These are phyloP conservation scores for Spergularia bocconei DNA, from an alignment of 148 eudicot genomes.

Conservation along the genomic window DNA sequence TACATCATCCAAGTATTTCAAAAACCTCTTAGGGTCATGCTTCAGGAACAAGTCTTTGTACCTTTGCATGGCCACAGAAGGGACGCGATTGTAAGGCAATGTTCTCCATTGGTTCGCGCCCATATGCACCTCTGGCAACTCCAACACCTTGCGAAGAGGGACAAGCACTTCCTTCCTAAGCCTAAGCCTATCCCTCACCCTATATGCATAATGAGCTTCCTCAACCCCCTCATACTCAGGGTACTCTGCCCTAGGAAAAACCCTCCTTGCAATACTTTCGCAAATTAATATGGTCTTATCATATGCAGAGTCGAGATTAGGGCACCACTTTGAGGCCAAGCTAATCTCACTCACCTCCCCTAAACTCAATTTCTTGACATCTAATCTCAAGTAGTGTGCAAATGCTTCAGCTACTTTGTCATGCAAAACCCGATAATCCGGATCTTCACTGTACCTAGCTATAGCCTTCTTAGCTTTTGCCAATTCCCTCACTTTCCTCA, in stretches of 20 bases:
- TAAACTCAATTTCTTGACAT: background rate
- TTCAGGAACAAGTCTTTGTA: background rate
- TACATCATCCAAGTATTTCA: conserved; percentile 20
- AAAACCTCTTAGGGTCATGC: background rate
- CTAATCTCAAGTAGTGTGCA: background rate
- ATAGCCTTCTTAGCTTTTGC: background rate
- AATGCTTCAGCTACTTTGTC: background rate
- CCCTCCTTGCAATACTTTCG: conserved; percentile 9
- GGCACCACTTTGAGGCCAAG: conserved; percentile 8
- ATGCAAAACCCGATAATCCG: background rate
- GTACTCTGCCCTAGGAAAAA: conserved; percentile 28
- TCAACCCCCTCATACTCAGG: conserved; percentile 30
- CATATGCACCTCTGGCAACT: conserved; percentile 45
- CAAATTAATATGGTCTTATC: conserved; percentile 5
- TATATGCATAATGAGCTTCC: conserved; percentile 39
- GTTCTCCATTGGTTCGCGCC: conserved; percentile 37
- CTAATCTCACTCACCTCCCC: conserved; percentile 1
- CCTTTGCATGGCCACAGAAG: conserved; percentile 41
- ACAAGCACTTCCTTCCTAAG: conserved; percentile 31
- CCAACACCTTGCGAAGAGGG: conserved; percentile 20
- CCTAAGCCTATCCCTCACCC: conserved; percentile 38
- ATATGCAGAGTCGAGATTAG: background rate
- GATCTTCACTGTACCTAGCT: background rate
- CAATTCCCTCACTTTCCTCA: background rate
- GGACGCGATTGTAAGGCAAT: conserved; percentile 33